A percentile compares a stretch with the other conserved stretches of the same genome.
Conservation (phyloP, 768 basidiomycete species). For the Phanerodontia chrysosporium region DNA sequence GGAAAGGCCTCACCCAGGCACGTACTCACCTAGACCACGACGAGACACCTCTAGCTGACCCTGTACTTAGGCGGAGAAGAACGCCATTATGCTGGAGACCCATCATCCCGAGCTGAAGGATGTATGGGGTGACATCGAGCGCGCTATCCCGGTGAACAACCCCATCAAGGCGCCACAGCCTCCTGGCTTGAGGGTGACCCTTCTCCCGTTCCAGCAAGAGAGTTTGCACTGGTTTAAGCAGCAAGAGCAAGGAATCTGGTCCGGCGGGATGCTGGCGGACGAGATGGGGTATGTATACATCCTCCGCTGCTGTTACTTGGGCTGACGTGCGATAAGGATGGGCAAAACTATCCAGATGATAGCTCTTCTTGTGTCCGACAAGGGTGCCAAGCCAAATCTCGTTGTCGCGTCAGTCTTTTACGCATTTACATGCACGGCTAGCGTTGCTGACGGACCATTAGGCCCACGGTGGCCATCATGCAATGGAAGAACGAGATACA, state of each 20-base stretch:
- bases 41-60: not conserved
- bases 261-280: constrained; percentile 91
- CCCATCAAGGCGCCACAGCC: constrained; percentile 80
- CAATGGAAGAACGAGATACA: constrained; percentile 95
- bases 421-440: not conserved
- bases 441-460: constrained; percentile 15
- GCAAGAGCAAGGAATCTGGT: constrained; percentile 85
- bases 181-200: constrained; percentile 70
- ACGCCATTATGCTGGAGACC: constrained; percentile 53
- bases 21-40: not conserved
- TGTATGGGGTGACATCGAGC: constrained; percentile 86
- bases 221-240: constrained; percentile 94
- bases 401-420: constrained; percentile 76
- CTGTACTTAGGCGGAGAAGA: constrained; percentile 60
- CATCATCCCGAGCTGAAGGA: constrained; percentile 78
- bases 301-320: too few species aligned
- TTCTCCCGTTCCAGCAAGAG: constrained; percentile 94
- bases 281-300: constrained; percentile 75
- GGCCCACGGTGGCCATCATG: constrained; percentile 51
- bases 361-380: constrained; percentile 76
- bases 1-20: constrained; percentile 44
- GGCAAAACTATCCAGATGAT: constrained; percentile 98
- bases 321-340: too few species aligned
- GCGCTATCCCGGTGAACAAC: constrained; percentile 50
- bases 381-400: constrained; percentile 70